These are phyloP conservation scores for Picea mariana DNA, from an alignment of 83 land plant species.

Conservation along the genomic window DNA sequence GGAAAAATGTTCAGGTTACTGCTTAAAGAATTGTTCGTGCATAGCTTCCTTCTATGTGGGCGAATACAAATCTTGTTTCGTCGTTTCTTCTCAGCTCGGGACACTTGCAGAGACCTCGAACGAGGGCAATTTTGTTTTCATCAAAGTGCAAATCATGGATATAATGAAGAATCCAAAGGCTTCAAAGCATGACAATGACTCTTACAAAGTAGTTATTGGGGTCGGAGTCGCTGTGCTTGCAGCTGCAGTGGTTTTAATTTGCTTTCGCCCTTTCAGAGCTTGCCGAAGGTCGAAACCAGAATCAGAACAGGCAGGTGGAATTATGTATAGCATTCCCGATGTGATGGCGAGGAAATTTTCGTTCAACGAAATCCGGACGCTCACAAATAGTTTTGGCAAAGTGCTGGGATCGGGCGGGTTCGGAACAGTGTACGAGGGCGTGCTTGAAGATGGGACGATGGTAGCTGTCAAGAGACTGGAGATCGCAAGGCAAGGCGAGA, in stretches of 20 bases:
- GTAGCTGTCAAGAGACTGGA: slow-evolving; percentile 23
- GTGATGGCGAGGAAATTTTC: background rate
- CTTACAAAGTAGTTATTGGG: background rate
- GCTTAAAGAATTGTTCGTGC: no score
- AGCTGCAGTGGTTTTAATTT: background rate
- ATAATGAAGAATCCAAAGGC: no score
- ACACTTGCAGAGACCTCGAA: no score
- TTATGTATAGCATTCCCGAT: background rate
- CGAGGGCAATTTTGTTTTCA: no score
- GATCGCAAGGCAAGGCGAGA: slow-evolving; percentile 10
- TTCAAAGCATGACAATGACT: no score
- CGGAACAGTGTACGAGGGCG: slow-evolving; percentile 16
- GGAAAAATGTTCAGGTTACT: background rate
- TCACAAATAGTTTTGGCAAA: background rate
- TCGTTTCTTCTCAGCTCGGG: no score
- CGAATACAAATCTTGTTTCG: no score
- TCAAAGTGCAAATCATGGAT: no score
- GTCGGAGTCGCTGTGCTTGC: background rate
- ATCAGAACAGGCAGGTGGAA: no score
- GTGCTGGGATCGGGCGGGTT: slow-evolving; percentile 15
- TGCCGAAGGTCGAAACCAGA: background rate
- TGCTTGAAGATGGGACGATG: slow-evolving; percentile 12
- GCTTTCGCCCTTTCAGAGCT: background rate
- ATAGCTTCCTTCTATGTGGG: no score
- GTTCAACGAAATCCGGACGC: background rate